Base-by-base conservation (phyloP, 305 asterid genomes). In the Fraxinus latifolia region DNA sequence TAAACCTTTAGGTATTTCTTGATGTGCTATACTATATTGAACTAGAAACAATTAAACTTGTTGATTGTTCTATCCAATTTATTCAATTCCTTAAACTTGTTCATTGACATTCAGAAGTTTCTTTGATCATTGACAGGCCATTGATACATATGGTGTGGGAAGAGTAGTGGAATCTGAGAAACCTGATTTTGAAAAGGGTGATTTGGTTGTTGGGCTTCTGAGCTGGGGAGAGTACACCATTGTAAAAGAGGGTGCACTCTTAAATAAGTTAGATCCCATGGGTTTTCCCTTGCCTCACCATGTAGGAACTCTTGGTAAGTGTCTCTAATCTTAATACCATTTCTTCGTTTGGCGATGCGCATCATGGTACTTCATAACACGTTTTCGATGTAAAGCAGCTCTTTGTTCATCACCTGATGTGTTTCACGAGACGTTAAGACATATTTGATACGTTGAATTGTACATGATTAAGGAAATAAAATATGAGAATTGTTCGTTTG, bases 291-390 rank as follows among this genome's bases (percentile, higher is more conserved):
- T 90, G 81, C 80, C 94, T 79, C 74, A 90, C 87, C 85, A 89
- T 53, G 91, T 88, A 4, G 98, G 98, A 58, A 39, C 92, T 78
- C 89, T 93, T 37, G 97, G 97, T 91, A 83, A 3, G 79, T 78
- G 19, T 50, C 60, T 15, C 21, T 50, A 50, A 11, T 44, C 55
- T 44, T 12, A 3, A 12, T 47, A 47, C 6, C 1, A 1, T 47
- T 5, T 47, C 17, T 47, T 14, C 15, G 1, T 47, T 47, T 47
- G 1, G 5, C 7, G 7, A 47, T 47, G 21, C 1, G 0, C 58
- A 0, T 14, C 19, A 12, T 14, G 17, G 15, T 44, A 44, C 17
- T 12, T 47, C 58, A 15, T 47, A 47, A 47, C 19, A 47, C 5
- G 17, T 44, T 14, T 3, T 47, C 6, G 19, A 47, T 14, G 19